Evolutionary conservation across 1,139 yeast genomes (phyloP).

Genomic region (Suhomyces terraborum): DNA sequence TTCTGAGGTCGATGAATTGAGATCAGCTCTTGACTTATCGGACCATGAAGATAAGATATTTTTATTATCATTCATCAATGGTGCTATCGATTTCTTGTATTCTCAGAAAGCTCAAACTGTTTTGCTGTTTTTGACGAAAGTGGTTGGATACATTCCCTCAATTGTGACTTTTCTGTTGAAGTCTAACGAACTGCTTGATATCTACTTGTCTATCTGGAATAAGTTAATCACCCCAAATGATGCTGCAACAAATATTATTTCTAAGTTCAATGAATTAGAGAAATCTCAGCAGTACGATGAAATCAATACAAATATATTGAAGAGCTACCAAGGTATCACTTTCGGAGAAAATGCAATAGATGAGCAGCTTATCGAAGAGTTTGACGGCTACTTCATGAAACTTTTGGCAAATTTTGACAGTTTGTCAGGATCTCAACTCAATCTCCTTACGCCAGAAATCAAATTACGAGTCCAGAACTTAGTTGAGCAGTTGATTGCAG

Average conservation of each 20-base stretch:
- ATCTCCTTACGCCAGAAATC: conserved; percentile 25
- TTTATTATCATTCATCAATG: conserved; percentile 32
- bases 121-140: conserved; percentile 22
- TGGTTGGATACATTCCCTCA: conserved; percentile 28
- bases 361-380: conserved; percentile 15
- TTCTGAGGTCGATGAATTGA: conserved; percentile 26
- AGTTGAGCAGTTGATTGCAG: conserved; percentile 26
- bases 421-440: conserved; percentile 13
- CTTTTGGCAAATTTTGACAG: conserved; percentile 17
- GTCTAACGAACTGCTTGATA: conserved; percentile 20
- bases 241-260: conserved; percentile 21
- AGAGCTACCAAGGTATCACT: conserved; percentile 28
- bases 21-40: conserved; percentile 26
- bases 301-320: conserved; percentile 28
- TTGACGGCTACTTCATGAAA: conserved; percentile 22
- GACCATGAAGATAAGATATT: conserved; percentile 21
- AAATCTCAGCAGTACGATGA: conserved; percentile 30
- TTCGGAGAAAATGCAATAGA: conserved; percentile 10
- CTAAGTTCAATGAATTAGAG: conserved; percentile 28
- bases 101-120: conserved; percentile 19
- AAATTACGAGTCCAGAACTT: conserved; percentile 29
- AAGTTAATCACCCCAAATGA: conserved; percentile 24
- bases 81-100: conserved; percentile 26
- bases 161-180: conserved; percentile 27
- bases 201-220: conserved; percentile 37